Base-by-base conservation (phyloP, 2,329 filamentous ascomycete genomes). In the Tolypocladium paradoxum region DNA sequence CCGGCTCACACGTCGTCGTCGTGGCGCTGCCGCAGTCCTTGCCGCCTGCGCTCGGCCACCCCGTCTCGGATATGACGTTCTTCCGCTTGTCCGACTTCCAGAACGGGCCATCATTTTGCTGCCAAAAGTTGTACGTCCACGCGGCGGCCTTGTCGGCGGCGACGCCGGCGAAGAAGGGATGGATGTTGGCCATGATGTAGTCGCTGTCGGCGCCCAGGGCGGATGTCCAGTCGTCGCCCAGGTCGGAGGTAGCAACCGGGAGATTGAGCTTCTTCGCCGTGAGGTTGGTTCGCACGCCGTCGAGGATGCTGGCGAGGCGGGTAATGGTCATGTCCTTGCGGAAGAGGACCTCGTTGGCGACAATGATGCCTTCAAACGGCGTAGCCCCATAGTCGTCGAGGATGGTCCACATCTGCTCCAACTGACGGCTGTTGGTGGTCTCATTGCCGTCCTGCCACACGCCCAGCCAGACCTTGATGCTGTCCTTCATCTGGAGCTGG, bases 181-280 rank as follows among this genome's bases (percentile, higher is more conserved):
- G 93, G 52, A 97, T 88, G 65, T 97, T 97, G 60, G 89, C 87
- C 91, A 97, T 96, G 69, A 97, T 84, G 62, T 88, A 84, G 68
- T 97, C 91, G 43, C 89, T 87, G 50, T 82, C 76, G 4, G 71
- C 61, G 0, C 87, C 87, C 20, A 97, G 79, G 2, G 76, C 74
- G 0, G 76, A 64, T 3, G 83, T 85, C 92, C 92, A 97, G 62
- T 92, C 87, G 62, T 93, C 85, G 29, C 92, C 92, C 0, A 97
- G 77, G 66, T 97, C 92, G 0, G 88, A 90, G 0, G 90, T 95
- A 1, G 90, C 88, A 14, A 97, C 82, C 0, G 88, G 88, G 11
- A 97, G 74, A 48, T 82, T 71, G 61, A 91, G 79, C 20, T 77
- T 76, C 63, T 82, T 80, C 35, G 73, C 69, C 2, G 82, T 86